phyloP scores from a whole-genome alignment of 352 stramenopile species.

The Phytophthora capsici region DNA sequence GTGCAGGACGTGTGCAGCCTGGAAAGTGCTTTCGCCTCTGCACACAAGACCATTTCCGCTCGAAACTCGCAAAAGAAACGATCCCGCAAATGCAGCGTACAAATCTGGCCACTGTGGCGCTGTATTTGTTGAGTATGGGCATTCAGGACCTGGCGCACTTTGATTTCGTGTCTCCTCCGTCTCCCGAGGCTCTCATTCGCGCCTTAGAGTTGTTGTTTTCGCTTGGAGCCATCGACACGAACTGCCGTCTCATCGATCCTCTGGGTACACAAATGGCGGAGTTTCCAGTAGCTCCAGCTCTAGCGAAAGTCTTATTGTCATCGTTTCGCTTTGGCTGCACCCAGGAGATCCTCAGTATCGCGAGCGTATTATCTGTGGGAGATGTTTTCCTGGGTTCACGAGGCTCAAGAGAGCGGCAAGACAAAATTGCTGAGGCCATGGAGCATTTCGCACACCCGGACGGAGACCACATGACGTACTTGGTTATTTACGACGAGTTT shows the following conservation, averaged over 20 bases:
- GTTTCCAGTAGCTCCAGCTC: slow-evolving; percentile 96
- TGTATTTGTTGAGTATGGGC: slow-evolving; percentile 86
- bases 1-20: slow-evolving; percentile 91
- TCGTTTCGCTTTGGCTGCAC: slow-evolving; percentile 85
- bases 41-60: slow-evolving; percentile 63
- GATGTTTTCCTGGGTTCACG: slow-evolving; percentile 74
- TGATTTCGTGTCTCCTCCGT: slow-evolving; percentile 82
- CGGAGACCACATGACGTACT: slow-evolving; percentile 75
- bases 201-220: slow-evolving; percentile 77
- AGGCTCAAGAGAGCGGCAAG: slow-evolving; percentile 70
- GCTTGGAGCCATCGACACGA: slow-evolving; percentile 64
- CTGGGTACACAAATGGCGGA: slow-evolving; percentile 96
- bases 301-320: slow-evolving; percentile 75
- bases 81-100: slow-evolving; percentile 88
- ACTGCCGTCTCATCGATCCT: slow-evolving; percentile 67
- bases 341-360: slow-evolving; percentile 94
- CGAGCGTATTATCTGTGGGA: slow-evolving; percentile 95
- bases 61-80: slow-evolving; percentile 59
- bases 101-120: slow-evolving; percentile 68
- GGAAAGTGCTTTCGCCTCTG: slow-evolving; percentile 85
- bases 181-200: slow-evolving; percentile 71
- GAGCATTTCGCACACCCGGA: slow-evolving; percentile 69
- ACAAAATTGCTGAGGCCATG: slow-evolving; percentile 72
- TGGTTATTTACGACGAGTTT: slow-evolving; percentile 79
- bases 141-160: slow-evolving; percentile 88